Conservation (phyloP, 83 land plant genomes). For the Diphasiastrum complanatum region DNA sequence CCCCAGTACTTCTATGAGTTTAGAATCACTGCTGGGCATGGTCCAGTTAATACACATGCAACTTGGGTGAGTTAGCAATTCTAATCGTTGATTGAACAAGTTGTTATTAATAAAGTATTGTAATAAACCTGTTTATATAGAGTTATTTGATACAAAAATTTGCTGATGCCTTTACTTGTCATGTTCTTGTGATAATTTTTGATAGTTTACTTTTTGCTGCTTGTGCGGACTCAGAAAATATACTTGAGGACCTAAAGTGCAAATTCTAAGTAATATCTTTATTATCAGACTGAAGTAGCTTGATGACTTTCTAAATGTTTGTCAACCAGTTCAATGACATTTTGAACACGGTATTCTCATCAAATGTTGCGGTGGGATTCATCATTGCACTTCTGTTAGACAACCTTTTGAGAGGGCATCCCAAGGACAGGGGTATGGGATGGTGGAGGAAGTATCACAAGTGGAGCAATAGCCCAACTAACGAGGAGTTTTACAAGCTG, state of each 20-base stretch:
- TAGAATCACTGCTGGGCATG: slow-evolving; percentile 15
- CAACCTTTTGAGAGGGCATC: slow-evolving; percentile 11
- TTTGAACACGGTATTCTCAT: slow-evolving; percentile 20
- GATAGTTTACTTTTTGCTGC: too few species aligned
- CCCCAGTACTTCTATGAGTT: slow-evolving; percentile 36
- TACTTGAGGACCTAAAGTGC: not conserved
- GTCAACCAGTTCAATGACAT: slow-evolving; percentile 34
- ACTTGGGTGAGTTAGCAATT: slow-evolving; percentile 20
- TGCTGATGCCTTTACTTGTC: too few species aligned
- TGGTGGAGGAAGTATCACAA: slow-evolving; percentile 91
- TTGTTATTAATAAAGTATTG: not conserved
- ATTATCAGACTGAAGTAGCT: not conserved
- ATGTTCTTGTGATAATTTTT: too few species aligned
- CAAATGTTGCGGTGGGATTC: slow-evolving; percentile 21
- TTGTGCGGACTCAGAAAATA: too few species aligned
- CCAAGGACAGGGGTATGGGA: slow-evolving; percentile 45
- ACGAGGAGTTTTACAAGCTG: slow-evolving; percentile 81
- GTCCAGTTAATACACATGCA: slow-evolving; percentile 30
- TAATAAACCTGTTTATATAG: not conserved
- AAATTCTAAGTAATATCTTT: not conserved
- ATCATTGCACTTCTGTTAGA: slow-evolving; percentile 20
- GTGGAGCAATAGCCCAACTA: slow-evolving; percentile 69
- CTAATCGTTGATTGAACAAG: too few species aligned
- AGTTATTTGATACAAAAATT: too few species aligned
- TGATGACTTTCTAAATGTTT: not conserved